phyloP scores from a whole-genome alignment of 148 eudicot species.

The Silene latifolia region DNA sequence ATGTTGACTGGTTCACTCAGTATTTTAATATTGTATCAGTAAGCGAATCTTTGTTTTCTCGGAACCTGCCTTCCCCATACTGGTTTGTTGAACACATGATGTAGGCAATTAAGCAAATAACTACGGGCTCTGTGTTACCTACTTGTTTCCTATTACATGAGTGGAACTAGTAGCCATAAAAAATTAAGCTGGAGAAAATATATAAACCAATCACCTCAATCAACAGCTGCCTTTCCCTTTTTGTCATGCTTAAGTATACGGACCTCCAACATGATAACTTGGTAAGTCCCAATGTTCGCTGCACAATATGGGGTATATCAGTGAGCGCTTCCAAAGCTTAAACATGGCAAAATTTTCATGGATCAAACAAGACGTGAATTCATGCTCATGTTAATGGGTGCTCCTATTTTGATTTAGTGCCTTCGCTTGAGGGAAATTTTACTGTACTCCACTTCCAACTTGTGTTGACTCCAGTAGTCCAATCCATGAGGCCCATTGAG shows the following conservation, averaged over 20 bases:
- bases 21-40: not conserved
- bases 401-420: not conserved
- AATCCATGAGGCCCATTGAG: too few relatives aligned
- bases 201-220: not conserved
- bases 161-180: not conserved
- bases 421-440: not conserved
- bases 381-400: not conserved
- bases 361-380: not conserved
- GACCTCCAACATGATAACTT: not conserved
- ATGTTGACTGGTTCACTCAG: conserved; percentile 16
- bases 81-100: not conserved
- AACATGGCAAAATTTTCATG: not conserved
- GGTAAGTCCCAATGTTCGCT: not conserved
- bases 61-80: not conserved
- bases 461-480: too few relatives aligned
- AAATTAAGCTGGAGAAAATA: not conserved
- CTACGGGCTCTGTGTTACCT: not conserved
- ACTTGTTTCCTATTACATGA: not conserved
- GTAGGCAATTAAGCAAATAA: not conserved
- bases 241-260: not conserved
- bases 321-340: not conserved
- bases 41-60: not conserved
- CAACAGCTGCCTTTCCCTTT: not conserved
- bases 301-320: not conserved
- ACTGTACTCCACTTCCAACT: not conserved